A percentile compares a stretch with the other conserved stretches of the same genome.
These are phyloP conservation scores for Colletotrichum musicola DNA, from an alignment of 2,329 filamentous ascomycete genomes.

Conservation along the genomic window DNA sequence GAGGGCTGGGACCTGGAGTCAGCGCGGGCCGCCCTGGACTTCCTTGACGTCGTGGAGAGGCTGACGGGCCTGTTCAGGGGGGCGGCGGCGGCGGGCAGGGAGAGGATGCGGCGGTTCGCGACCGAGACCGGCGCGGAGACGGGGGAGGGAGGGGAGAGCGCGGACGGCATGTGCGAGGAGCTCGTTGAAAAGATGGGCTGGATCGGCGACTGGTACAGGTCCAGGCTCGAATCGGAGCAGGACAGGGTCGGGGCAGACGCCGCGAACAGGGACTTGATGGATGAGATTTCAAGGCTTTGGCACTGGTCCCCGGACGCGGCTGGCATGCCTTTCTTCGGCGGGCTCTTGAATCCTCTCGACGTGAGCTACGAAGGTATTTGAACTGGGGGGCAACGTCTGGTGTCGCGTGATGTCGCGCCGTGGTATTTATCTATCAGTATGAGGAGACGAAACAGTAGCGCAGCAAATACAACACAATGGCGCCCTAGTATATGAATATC, in stretches of 20 bases:
- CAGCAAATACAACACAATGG: neutral
- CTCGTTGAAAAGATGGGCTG: conserved; percentile 23
- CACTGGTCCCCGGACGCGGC: conserved; percentile 10
- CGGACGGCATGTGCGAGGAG: conserved; percentile 19
- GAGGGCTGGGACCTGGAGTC: conserved; percentile 38
- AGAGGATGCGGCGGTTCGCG: conserved; percentile 19
- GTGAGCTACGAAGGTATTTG: conserved; percentile 15
- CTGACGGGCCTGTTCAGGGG: neutral
- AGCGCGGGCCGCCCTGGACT: conserved; percentile 34
- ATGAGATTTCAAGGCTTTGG: conserved; percentile 25
- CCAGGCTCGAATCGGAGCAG: conserved; percentile 1
- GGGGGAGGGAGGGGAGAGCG: neutral
- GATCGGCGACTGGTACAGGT: conserved; percentile 22
- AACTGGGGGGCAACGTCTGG: neutral
- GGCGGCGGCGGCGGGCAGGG: neutral
- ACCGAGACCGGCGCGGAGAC: neutral
- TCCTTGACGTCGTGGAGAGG: conserved; percentile 30
- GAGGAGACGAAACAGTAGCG: neutral
- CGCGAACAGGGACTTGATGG: conserved; percentile 22
- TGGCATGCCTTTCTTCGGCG: conserved; percentile 17
- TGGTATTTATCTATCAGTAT: neutral
- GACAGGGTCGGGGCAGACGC: neutral
- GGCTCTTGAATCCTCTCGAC: conserved; percentile 14
- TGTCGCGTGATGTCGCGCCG: neutral
- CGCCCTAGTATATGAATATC: neutral